Conservation (phyloP, 352 stramenopile species). For the Pythium grandisporangium region DNA sequence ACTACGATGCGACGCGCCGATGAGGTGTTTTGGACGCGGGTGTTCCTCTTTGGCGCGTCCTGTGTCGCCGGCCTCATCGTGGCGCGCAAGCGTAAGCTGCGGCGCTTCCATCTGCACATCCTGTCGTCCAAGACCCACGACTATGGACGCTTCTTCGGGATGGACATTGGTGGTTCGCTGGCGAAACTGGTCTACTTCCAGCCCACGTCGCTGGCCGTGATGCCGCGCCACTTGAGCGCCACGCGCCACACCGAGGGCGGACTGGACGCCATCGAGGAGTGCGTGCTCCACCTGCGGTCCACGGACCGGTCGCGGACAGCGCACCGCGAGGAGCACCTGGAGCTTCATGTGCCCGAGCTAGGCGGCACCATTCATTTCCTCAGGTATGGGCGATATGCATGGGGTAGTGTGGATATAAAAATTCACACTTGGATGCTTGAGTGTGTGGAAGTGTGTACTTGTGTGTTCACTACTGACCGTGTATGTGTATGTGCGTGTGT, state of each 20-base stretch:
- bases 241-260: conserved; percentile 28
- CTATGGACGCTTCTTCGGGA: conserved; percentile 73
- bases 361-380: conserved; percentile 96
- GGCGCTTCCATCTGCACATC: conserved; percentile 58
- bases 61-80: conserved; percentile 62
- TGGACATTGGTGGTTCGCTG: conserved; percentile 91
- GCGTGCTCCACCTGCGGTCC: conserved; percentile 32
- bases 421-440: no score
- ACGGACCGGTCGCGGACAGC: conserved; percentile 23
- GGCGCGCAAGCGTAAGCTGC: conserved; percentile 57
- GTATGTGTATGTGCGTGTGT: no score
- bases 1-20: conserved; percentile 8
- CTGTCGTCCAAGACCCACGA: conserved; percentile 58
- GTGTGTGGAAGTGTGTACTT: no score
- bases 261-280: conserved; percentile 40
- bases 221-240: conserved; percentile 8
- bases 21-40: conserved; percentile 56
- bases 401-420: no score
- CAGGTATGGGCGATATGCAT: no score
- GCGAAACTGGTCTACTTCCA: conserved; percentile 94
- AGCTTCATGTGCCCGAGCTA: conserved; percentile 63
- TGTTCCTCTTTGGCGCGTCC: conserved; percentile 63
- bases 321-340: conserved; percentile 43
- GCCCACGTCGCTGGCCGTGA: conserved; percentile 24
- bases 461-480: no score